phyloP scores from a whole-genome alignment of 108 stramenopile genomes.

The Pseudonitzschia pungens region DNA sequence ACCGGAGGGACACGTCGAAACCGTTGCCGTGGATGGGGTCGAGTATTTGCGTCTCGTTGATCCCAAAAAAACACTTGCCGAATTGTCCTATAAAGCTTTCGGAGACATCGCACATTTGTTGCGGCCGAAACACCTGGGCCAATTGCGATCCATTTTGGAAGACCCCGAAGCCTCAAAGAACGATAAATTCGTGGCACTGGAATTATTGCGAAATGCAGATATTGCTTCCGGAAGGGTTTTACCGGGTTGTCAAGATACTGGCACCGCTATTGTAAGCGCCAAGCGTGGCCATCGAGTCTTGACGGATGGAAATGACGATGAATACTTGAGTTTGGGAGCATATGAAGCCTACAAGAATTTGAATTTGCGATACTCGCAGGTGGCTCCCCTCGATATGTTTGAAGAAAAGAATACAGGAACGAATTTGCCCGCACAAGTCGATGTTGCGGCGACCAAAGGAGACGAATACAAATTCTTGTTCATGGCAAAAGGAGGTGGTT shows the following conservation, averaged over 20 bases:
- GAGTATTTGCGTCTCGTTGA: constrained; percentile 54
- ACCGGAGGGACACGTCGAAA: constrained; percentile 56
- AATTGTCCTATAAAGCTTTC: constrained; percentile 72
- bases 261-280: constrained; percentile 93
- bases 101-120: constrained; percentile 94
- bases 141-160: constrained; percentile 91
- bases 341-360: constrained; percentile 90
- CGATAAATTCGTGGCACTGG: constrained; percentile 94
- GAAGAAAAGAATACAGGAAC: constrained; percentile 91
- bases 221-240: constrained; percentile 88
- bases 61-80: constrained; percentile 46
- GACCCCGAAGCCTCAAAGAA: constrained; percentile 94
- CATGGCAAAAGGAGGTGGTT: constrained; percentile 97
- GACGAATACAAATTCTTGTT: constrained; percentile 91
- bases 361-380: constrained; percentile 92
- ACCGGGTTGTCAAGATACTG: constrained; percentile 96
- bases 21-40: constrained; percentile 51
- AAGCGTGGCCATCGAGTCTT: constrained; percentile 91
- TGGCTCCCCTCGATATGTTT: constrained; percentile 95
- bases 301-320: constrained; percentile 96
- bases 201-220: constrained; percentile 94
- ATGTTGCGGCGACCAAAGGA: constrained; percentile 84
- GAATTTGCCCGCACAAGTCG: constrained; percentile 95
- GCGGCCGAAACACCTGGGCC: constrained; percentile 86
- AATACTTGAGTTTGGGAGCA: constrained; percentile 81